Percentiles rank a stretch among this genome's conserved stretches.
phyloP scores from a whole-genome alignment of 2,329 filamentous ascomycete genomes.

The Sodiomyces alkalinus region DNA sequence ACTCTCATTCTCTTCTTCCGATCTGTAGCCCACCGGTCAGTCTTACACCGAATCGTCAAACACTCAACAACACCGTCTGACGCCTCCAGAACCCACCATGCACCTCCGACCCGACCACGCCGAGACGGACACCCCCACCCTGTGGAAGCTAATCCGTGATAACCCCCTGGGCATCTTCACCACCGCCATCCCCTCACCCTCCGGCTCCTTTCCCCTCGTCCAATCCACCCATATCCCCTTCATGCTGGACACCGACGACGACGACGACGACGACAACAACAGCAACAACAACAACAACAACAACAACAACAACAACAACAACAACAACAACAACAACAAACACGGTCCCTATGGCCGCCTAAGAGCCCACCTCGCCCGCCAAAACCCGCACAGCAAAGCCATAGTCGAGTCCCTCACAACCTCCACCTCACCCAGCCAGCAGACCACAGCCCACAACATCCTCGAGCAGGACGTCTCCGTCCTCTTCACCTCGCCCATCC shows the following conservation, averaged over 20 bases:
- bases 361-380: constrained; percentile 45
- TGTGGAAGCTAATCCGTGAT: constrained; percentile 40
- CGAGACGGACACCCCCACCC: constrained; percentile 29
- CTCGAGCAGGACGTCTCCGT: constrained; percentile 42
- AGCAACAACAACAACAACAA: constrained; percentile 30
- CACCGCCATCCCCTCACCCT: constrained; percentile 38
- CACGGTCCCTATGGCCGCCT: constrained; percentile 28
- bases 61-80: no score
- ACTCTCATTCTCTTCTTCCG: no score
- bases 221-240: constrained; percentile 48
- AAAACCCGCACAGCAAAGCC: constrained; percentile 48
- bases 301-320: constrained; percentile 21
- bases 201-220: constrained; percentile 32
- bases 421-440: constrained; percentile 3
- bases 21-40: no score
- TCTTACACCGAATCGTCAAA: no score
- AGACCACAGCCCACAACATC: constrained; percentile 11
- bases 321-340: constrained; percentile 25
- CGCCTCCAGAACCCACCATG: no score
- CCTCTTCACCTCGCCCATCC: constrained; percentile 40
- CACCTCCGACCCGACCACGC: constrained; percentile 39
- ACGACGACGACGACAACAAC: constrained; percentile 22
- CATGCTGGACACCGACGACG: constrained; percentile 33
- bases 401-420: constrained; percentile 37
- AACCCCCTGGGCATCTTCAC: constrained; percentile 49